These are phyloP conservation scores for Sporisorium scitamineum DNA, from an alignment of 1,284 basidiomycete species.

Conservation along the genomic window DNA sequence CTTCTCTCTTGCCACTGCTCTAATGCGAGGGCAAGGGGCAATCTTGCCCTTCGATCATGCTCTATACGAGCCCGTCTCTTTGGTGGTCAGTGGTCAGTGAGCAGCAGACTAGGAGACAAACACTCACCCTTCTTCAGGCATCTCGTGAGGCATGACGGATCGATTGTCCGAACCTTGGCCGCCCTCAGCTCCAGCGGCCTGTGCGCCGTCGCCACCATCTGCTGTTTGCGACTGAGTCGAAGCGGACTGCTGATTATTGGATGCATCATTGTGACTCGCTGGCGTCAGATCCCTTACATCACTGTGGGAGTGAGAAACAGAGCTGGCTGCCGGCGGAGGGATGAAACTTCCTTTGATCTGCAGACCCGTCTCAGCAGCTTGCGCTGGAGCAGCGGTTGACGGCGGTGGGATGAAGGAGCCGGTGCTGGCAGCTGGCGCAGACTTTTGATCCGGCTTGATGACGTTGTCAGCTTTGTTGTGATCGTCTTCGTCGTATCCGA, in stretches of 20 bases:
- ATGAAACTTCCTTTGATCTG: slow-evolving; percentile 54
- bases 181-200: slow-evolving; percentile 6
- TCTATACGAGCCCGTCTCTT: not conserved
- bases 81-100: slow-evolving; percentile 1
- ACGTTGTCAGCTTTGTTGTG: slow-evolving; percentile 4
- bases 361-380: slow-evolving; percentile 23
- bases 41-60: slow-evolving; percentile 11
- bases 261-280: slow-evolving; percentile 25
- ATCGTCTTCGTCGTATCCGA: slow-evolving; percentile 39
- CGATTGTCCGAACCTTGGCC: slow-evolving; percentile 66
- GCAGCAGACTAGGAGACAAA: not conserved
- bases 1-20: slow-evolving; percentile 15
- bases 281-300: slow-evolving; percentile 37
- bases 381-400: slow-evolving; percentile 23
- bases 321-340: slow-evolving; percentile 26
- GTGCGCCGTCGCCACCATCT: not conserved
- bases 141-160: slow-evolving; percentile 86
- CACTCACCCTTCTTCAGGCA: slow-evolving; percentile 99
- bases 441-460: slow-evolving; percentile 8
- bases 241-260: slow-evolving; percentile 3
- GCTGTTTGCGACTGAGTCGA: slow-evolving; percentile 6
- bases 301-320: slow-evolving; percentile 24
- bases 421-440: slow-evolving; percentile 8
- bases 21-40: slow-evolving; percentile 7
- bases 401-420: slow-evolving; percentile 42